Base-by-base conservation (phyloP, 1,284 basidiomycete genomes). In the Takashimella koratensis region DNA sequence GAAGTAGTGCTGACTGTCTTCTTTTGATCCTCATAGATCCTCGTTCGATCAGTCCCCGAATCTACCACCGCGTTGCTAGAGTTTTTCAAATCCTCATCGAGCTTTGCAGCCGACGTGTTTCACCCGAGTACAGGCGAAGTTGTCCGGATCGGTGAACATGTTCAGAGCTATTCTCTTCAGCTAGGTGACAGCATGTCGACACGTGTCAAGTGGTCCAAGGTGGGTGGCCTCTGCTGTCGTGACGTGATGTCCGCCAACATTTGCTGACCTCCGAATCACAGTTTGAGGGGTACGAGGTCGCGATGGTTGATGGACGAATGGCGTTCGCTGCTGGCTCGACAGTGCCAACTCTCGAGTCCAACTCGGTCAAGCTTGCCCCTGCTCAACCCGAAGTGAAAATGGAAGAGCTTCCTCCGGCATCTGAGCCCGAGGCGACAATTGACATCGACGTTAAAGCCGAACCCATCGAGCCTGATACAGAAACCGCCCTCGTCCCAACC, bases 211-310 rank as follows among this genome's bases (percentile, higher is more conserved):
- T 88, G 97, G 85, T 94, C 92, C 11, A 83, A 87, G 71, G 93
- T 94, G 24, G 11, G 19, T 20, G 5, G 1, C 11, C 16, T 12
- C 19, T 39, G 43, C 39, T 45, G 23, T 22, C 25, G 26, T 36
- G 24, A 24, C 10, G 16, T 8, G 5, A 5, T 20, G 16, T 13
- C 16, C 13, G 27, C 1, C 21, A 22, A 25, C 19, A 43, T 47
- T n/a, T 41, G 21, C 6, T 13, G n/a, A 20, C 60, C 19, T 42
- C 27, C 39, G 11, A 26, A 5, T 23, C 26, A 4, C 60, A 95
- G 88, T 96, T 97, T 68, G 96, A 98, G 68, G 95, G 96, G 67
- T 98, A 94, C 71, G 92, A 98, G 73, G 88, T 98, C 41, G 90
- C 88, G 19, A 93, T 87, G 72, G 84, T 98, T 40, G 85, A 86